Conservation (phyloP, 768 basidiomycete species). For the Boletales sp. region DNA sequence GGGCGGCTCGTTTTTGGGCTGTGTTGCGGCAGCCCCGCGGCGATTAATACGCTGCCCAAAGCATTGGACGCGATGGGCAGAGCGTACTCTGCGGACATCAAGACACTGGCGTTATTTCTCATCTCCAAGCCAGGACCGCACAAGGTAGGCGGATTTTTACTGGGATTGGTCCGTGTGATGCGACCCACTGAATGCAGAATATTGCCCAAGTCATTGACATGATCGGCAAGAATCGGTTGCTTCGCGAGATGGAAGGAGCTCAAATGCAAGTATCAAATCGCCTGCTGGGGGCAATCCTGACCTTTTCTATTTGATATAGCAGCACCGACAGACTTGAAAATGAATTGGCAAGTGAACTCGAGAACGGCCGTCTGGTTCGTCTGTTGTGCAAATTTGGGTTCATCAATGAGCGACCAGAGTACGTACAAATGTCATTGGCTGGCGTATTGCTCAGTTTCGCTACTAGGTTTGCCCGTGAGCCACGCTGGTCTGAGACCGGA, state of each 20-base stretch:
- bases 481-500: slow-evolving; percentile 97
- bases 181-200: slow-evolving; percentile 38
- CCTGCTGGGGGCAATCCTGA: background rate
- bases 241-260: slow-evolving; percentile 80
- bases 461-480: slow-evolving; percentile 90
- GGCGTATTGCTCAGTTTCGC: slow-evolving; percentile 1
- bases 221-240: slow-evolving; percentile 61
- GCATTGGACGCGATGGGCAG: slow-evolving; percentile 70
- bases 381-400: slow-evolving; percentile 93
- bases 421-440: slow-evolving; percentile 29
- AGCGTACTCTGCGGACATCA: slow-evolving; percentile 77
- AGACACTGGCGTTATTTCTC: slow-evolving; percentile 75
- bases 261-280: slow-evolving; percentile 51
- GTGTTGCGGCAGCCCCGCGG: slow-evolving; percentile 64
- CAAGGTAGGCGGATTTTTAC: slow-evolving; percentile 42
- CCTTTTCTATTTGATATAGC: slow-evolving; percentile 37
- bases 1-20: slow-evolving; percentile 81
- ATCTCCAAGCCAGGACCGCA: slow-evolving; percentile 65
- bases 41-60: slow-evolving; percentile 62
- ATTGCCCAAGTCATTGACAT: slow-evolving; percentile 81
- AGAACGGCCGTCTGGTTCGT: slow-evolving; percentile 89
- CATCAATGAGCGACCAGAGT: slow-evolving; percentile 99
- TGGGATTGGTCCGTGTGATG: background rate
- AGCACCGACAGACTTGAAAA: slow-evolving; percentile 78
- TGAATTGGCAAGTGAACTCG: slow-evolving; percentile 84